phyloP scores from a whole-genome alignment of 306 rosid species.

The Trifolium subterraneum region DNA sequence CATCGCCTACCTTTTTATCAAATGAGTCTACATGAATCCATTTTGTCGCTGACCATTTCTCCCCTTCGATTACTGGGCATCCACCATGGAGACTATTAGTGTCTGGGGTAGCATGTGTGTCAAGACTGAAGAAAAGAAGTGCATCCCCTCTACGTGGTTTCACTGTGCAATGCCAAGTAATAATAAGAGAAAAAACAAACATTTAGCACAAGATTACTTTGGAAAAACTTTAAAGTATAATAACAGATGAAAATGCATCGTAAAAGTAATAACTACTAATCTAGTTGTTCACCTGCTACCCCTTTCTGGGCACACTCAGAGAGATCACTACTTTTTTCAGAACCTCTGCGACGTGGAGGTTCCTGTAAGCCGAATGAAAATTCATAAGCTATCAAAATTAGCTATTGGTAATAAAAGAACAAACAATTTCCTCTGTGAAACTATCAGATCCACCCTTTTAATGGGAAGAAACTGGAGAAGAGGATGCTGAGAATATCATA shows the following conservation, averaged over 20 bases:
- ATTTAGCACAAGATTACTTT: slow-evolving; percentile 18
- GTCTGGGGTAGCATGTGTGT: slow-evolving; percentile 79
- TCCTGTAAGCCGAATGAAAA: slow-evolving; percentile 56
- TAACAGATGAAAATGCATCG: background rate
- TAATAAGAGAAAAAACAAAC: slow-evolving; percentile 30
- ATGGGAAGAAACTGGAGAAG: slow-evolving; percentile 19
- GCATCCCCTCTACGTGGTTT: slow-evolving; percentile 97
- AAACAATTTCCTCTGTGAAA: slow-evolving; percentile 7
- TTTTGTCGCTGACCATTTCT: slow-evolving; percentile 99
- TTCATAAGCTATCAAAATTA: slow-evolving; percentile 39
- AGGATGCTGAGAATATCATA: slow-evolving; percentile 15
- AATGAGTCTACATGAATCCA: slow-evolving; percentile 96
- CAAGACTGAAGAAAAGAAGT: slow-evolving; percentile 94
- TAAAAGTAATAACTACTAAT: slow-evolving; percentile 14
- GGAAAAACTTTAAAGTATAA: slow-evolving; percentile 10
- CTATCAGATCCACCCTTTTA: slow-evolving; percentile 11
- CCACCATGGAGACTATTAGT: slow-evolving; percentile 89
- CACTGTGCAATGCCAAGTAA: slow-evolving; percentile 51
- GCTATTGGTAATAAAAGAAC: slow-evolving; percentile 7
- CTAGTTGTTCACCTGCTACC: slow-evolving; percentile 70
- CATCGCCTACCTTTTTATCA: slow-evolving; percentile 62
- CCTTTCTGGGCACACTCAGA: slow-evolving; percentile 96
- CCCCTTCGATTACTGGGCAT: slow-evolving; percentile 96
- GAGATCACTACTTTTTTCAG: slow-evolving; percentile 61
- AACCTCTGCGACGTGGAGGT: slow-evolving; percentile 62